Evolutionary conservation across 345 rosid species (phyloP).

Genomic region (Odontarrhena argentea): DNA sequence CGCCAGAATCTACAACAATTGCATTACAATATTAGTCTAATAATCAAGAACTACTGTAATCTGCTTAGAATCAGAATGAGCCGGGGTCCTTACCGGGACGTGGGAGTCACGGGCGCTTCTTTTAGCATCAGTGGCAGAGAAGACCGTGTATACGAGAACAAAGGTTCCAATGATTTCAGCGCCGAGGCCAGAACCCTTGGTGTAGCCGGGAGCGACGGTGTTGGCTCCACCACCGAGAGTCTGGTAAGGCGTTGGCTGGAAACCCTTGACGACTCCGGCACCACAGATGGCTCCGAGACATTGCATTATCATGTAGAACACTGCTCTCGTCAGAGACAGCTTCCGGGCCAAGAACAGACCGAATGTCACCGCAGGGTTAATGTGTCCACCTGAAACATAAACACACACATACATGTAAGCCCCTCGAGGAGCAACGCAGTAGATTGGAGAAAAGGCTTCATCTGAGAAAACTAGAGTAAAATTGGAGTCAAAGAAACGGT

Average conservation of each 20-base stretch:
- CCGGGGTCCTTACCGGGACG: conserved; percentile 40
- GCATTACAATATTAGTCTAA: background rate
- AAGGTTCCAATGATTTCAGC: conserved; percentile 51
- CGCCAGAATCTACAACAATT: conserved; percentile 45
- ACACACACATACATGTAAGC: background rate
- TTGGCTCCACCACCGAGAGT: conserved; percentile 53
- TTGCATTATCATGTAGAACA: conserved; percentile 45
- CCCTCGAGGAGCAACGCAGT: no score
- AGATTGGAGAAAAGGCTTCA: background rate
- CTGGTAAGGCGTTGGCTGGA: conserved; percentile 42
- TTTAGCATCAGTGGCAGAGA: conserved; percentile 57
- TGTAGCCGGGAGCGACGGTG: conserved; percentile 46
- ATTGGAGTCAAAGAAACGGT: background rate
- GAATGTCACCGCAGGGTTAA: conserved; percentile 48
- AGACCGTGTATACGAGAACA: conserved; percentile 50
- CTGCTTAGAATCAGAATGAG: no score
- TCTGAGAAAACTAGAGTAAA: background rate
- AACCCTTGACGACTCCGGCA: conserved; percentile 56
- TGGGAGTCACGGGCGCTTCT: conserved; percentile 58
- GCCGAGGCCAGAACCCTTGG: conserved; percentile 50
- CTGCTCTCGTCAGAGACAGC: conserved; percentile 41
- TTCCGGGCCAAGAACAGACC: conserved; percentile 43
- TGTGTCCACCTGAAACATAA: conserved; percentile 48
- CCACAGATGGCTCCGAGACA: conserved; percentile 51
- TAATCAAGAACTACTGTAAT: no score